Conservation (phyloP, 129 eudicot genomes). For the Chrysanthemum makinoi region DNA sequence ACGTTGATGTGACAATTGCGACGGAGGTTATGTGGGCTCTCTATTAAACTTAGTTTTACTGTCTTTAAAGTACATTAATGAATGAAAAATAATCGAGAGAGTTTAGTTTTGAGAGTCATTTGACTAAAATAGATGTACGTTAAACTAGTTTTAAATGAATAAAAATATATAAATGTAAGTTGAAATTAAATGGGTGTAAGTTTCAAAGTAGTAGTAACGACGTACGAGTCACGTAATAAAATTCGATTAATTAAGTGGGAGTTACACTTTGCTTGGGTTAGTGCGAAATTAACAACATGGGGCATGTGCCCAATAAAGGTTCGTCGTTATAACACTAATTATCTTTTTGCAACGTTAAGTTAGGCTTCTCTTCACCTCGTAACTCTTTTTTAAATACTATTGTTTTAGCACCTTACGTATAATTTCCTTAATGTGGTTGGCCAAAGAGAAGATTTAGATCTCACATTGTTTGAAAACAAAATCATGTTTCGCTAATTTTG, state of each 20-base stretch:
- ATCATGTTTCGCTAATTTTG: neutral
- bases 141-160: too few species aligned
- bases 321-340: neutral
- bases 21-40: too few species aligned
- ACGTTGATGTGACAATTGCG: too few species aligned
- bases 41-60: too few species aligned
- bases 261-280: slow-evolving; percentile 24
- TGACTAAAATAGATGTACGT: too few species aligned
- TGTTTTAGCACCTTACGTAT: neutral
- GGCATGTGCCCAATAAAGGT: slow-evolving; percentile 17
- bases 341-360: slow-evolving; percentile 12
- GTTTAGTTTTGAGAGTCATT: too few species aligned
- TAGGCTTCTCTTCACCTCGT: neutral
- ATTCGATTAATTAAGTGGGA: neutral
- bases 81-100: too few species aligned
- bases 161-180: neutral
- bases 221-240: slow-evolving; percentile 23
- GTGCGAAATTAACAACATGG: slow-evolving; percentile 19
- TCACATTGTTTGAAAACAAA: neutral
- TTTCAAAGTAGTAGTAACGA: slow-evolving; percentile 7
- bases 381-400: neutral
- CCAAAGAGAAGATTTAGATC: too few species aligned
- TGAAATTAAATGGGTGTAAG: neutral
- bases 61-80: too few species aligned
- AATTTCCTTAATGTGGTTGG: neutral